These are phyloP conservation scores for Dioszegia crocea DNA, from an alignment of 768 basidiomycete genomes.

Conservation along the genomic window DNA sequence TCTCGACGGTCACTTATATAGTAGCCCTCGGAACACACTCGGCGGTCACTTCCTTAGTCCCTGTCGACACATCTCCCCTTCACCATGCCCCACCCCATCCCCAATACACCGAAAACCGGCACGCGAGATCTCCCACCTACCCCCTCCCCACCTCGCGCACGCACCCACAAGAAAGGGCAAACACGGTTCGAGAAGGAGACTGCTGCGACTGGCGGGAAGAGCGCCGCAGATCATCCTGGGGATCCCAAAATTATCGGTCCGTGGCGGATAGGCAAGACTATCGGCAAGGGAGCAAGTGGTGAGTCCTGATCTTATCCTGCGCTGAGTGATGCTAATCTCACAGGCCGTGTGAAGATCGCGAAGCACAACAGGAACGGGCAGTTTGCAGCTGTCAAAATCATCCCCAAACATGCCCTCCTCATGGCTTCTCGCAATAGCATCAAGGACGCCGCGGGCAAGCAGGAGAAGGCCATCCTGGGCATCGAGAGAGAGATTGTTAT, in stretches of 20 bases:
- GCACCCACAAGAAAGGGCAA: conserved; percentile 6
- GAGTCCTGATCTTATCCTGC: conserved; percentile 18
- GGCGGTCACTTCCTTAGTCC: not conserved
- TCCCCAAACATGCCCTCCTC: conserved; percentile 64
- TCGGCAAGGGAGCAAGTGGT: conserved; percentile 78
- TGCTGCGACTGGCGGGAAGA: conserved; percentile 7
- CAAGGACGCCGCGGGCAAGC: conserved; percentile 64
- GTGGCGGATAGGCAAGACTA: conserved; percentile 78
- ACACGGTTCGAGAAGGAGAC: conserved; percentile 11
- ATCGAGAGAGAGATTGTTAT: conserved; percentile 93
- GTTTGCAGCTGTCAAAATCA: conserved; percentile 90
- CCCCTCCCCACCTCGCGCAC: conserved; percentile 7
- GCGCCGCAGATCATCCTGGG: conserved; percentile 1
- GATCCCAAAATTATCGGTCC: conserved; percentile 59
- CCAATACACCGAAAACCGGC: conserved; percentile 3
- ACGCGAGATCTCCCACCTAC: conserved; percentile 11
- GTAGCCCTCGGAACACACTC: not conserved
- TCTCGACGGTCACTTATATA: not conserved
- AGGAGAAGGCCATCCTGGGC: conserved; percentile 70
- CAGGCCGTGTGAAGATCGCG: conserved; percentile 89
- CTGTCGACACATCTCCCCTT: not conserved
- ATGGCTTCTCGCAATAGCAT: conserved; percentile 66
- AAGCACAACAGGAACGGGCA: conserved; percentile 81
- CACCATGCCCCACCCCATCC: conserved; percentile 4
- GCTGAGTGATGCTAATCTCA: not conserved